Conservation (phyloP, 306 rosid genomes). For the Quercus suber region DNA sequence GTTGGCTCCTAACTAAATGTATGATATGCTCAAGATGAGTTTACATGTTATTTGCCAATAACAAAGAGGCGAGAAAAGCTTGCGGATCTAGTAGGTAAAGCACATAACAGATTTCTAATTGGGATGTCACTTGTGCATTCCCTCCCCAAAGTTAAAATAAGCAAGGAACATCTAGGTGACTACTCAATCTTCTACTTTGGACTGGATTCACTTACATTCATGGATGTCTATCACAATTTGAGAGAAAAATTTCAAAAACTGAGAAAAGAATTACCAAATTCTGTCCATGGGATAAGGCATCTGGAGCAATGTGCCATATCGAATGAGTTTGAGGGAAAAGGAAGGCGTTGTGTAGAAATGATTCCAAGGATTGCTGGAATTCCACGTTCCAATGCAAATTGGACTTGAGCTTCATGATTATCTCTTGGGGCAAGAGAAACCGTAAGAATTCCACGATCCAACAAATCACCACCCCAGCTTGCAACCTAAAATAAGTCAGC, state of each 20-base stretch:
- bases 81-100: conserved; percentile 8
- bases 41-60: not conserved
- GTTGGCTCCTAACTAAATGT: not conserved
- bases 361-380: conserved; percentile 97
- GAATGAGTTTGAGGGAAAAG: conserved; percentile 90
- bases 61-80: not conserved
- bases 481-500: conserved; percentile 66
- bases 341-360: conserved; percentile 94
- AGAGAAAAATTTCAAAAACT: not conserved
- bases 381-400: conserved; percentile 96
- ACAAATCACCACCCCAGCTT: conserved; percentile 99
- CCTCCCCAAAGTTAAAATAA: not conserved
- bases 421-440: conserved; percentile 98
- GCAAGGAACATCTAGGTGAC: not conserved
- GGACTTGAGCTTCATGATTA: conserved; percentile 99
- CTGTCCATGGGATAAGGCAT: conserved; percentile 99
- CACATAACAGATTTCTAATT: not conserved
- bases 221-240: not conserved
- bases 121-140: not conserved
- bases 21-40: conserved; percentile 4
- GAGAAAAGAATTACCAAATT: conserved; percentile 66
- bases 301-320: conserved; percentile 99
- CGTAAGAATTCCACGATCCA: conserved; percentile 86
- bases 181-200: not conserved
- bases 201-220: conserved; percentile 7